phyloP scores from a whole-genome alignment of 1,284 basidiomycete species.

The Thelephora terrestris region DNA sequence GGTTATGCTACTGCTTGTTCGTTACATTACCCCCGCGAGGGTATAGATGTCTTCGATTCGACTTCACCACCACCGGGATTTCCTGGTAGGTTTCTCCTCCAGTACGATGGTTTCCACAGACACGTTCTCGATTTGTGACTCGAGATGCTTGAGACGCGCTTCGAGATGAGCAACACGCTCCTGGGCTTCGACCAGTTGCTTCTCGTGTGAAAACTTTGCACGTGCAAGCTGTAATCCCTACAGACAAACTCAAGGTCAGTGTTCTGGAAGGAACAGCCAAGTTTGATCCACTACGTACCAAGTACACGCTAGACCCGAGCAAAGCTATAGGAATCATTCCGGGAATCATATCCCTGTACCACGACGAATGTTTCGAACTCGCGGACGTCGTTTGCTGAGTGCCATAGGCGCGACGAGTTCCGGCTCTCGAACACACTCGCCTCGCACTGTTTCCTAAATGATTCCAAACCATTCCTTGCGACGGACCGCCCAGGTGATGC shows the following conservation, averaged over 20 bases:
- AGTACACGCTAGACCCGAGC: constrained; percentile 66
- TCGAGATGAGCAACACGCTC: constrained; percentile 45
- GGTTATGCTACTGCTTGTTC: too few relatives aligned
- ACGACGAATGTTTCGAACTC: constrained; percentile 45
- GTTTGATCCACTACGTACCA: constrained; percentile 36
- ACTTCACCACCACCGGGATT: background rate
- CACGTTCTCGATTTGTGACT: constrained; percentile 17
- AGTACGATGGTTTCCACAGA: background rate
- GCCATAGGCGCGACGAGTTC: too few relatives aligned
- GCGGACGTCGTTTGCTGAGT: constrained; percentile 6
- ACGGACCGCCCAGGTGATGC: too few relatives aligned
- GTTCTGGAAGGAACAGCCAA: constrained; percentile 5
- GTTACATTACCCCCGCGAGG: too few relatives aligned
- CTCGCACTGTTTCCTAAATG: too few relatives aligned
- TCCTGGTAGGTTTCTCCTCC: too few relatives aligned
- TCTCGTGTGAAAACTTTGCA: constrained; percentile 55
- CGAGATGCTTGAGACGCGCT: constrained; percentile 36
- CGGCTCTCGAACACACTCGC: too few relatives aligned
- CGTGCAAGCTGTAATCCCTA: constrained; percentile 59
- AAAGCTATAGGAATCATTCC: constrained; percentile 69
- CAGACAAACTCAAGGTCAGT: constrained; percentile 3
- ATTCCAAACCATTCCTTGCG: too few relatives aligned
- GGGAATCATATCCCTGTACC: constrained; percentile 59
- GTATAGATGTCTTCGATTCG: too few relatives aligned
- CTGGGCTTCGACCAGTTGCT: constrained; percentile 50